Percentiles rank a stretch among this genome's conserved stretches.
These are phyloP conservation scores for Leccinum pachyderme DNA, from an alignment of 1,284 basidiomycete genomes.

Conservation along the genomic window DNA sequence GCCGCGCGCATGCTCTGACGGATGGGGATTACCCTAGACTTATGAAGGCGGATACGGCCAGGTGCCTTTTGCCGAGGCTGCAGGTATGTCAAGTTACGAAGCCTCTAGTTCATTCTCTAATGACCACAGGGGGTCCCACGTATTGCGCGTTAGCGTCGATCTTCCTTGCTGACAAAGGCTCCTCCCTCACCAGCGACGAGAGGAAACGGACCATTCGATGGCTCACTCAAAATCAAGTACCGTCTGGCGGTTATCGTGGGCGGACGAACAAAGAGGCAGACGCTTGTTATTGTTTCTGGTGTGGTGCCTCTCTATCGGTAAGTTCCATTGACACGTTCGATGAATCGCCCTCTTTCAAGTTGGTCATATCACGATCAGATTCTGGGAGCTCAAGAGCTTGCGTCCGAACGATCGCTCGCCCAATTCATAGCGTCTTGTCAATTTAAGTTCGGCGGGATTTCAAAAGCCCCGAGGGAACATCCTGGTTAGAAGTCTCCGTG, in stretches of 20 bases:
- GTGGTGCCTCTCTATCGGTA: conserved; percentile 75
- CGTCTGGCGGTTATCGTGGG: conserved; percentile 78
- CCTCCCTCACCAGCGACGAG: conserved; percentile 43
- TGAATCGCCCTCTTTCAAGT: background rate
- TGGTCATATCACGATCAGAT: conserved; percentile 45
- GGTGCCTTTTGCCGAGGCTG: conserved; percentile 77
- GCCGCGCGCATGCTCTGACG: background rate
- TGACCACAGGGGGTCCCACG: conserved; percentile 77
- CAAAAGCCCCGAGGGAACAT: conserved; percentile 74
- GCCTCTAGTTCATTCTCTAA: conserved; percentile 3
- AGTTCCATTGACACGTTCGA: conserved; percentile 18
- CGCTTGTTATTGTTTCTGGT: conserved; percentile 96
- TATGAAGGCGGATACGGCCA: conserved; percentile 95
- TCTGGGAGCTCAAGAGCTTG: conserved; percentile 53
- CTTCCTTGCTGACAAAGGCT: conserved; percentile 45
- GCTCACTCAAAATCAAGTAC: conserved; percentile 70
- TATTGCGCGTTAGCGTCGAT: conserved; percentile 88
- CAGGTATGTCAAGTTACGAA: conserved; percentile 51
- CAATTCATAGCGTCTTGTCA: conserved; percentile 74
- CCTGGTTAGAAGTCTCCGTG: conserved; percentile 52
- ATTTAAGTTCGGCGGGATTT: conserved; percentile 82
- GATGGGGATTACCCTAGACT: conserved; percentile 47
- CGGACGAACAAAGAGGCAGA: conserved; percentile 85
- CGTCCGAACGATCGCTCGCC: conserved; percentile 56
- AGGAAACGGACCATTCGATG: conserved; percentile 64